Conservation (phyloP, 1,284 basidiomycete species). For the Filobasidium uniguttulatum region DNA sequence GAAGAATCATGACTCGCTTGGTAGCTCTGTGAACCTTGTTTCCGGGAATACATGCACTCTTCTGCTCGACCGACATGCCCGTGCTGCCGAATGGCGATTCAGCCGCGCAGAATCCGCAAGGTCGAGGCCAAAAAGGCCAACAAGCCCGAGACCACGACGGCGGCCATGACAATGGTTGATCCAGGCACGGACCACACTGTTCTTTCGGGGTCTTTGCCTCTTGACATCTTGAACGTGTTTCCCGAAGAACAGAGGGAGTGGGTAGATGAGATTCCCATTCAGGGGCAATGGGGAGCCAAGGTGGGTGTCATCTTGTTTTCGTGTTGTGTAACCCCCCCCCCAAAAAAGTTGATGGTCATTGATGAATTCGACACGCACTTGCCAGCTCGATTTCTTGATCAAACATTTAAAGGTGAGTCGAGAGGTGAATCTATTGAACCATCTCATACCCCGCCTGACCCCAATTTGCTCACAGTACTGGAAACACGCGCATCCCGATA, state of each 20-base stretch:
- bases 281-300: neutral
- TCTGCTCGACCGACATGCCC: neutral
- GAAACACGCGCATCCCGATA: slow-evolving; percentile 3
- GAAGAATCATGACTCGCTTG: no score
- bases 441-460: no score
- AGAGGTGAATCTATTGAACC: no score
- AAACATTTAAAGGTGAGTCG: slow-evolving; percentile 24
- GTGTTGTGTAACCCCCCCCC: neutral
- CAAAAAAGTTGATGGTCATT: neutral
- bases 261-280: neutral
- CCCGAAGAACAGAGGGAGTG: neutral
- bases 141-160: neutral
- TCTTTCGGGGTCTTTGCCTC: neutral
- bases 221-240: neutral
- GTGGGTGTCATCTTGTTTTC: slow-evolving; percentile 3
- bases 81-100: neutral
- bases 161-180: neutral
- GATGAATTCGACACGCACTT: neutral
- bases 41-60: neutral
- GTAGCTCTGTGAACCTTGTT: neutral
- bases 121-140: neutral
- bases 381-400: slow-evolving; percentile 33
- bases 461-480: slow-evolving; percentile 21
- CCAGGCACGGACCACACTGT: neutral
- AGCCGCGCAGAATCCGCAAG: neutral